Base-by-base conservation (phyloP, 2,329 filamentous ascomycete species). In the Grosmannia huntii region DNA sequence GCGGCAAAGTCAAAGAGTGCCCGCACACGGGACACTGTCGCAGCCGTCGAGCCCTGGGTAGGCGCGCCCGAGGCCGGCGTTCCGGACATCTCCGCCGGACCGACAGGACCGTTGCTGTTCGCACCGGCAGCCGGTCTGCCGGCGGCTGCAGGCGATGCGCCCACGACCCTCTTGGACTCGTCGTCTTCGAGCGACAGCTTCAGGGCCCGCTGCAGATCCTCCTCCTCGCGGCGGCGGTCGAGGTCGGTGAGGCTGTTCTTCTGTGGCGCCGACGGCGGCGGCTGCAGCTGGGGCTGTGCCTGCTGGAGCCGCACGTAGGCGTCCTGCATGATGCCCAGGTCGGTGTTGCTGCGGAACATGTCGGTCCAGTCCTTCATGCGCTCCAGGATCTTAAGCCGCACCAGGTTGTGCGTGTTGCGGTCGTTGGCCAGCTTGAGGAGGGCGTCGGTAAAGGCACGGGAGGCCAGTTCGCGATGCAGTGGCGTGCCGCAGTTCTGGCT, bases 301-400 rank as follows among this genome's bases (percentile, higher is more conserved):
- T 77, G 76, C 77, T 96, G 95, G 62, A 97, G 77, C 69, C 87
- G 89, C 74, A 85, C 85, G 72, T 92, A 97, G 60, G 92, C 91
- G 68, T 95, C 89, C 70, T 91, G 87, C 94, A 99, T 99, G 69
- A 99, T 95, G 21, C 94, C 94, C 61, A 99, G 81, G 69, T 96
- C 92, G 12, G 90, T 82, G 68, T 96, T 90, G 61, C 81, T 85
- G 66, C 83, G 82, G 70, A 97, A 97, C 89, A 96, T 95, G 67
- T 94, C 89, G 59, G 87, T 85, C 94, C 94, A 99, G 63, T 92
- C 89, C 70, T 88, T 86, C 90, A 97, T 97, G 64, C 91, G 85
- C 76, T 97, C 92, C 60, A 97, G 74, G 64, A 99, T 96, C 80
- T 96, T 97, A 63, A 89, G 84, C 74, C 97, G 97, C 69, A 99